Base-by-base conservation (phyloP, 169 alveolate species). In the Eimeria necatrix region DNA sequence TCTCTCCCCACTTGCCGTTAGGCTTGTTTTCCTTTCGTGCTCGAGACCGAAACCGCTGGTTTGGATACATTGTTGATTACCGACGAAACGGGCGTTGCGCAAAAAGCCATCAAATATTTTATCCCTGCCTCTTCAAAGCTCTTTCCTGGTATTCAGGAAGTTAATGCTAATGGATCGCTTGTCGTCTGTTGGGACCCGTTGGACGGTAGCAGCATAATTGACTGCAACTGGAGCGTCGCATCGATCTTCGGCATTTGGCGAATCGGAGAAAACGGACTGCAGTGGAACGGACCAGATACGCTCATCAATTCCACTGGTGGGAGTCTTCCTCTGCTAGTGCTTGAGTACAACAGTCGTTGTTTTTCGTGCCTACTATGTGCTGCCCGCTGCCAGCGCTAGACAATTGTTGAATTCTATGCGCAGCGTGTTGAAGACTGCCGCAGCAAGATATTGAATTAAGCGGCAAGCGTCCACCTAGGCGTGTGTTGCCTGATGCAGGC, bases 141-240 rank as follows among this genome's bases (percentile, higher is more conserved):
- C 26, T 52, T 59, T 18, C 10, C 24, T 85, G 24, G 48, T 48
- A 7, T 74, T 83, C 90, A 90, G 96, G 96, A 95, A 61, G 64
- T 83, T 46, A 76, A 90, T 53, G 95, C 96, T 20, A 95, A 95
- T 5, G 98, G 97, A 0, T 81, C 95, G 46, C 96, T 96, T 81
- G 96, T 96, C 10, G 98, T 98, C 7, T 97, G 98, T 73, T 97
- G 97, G 95, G 99, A 98, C 87, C 99, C 99, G 4, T 95, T 98
- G 60, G 99, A 98, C 83, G 99, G 98, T 53, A 95, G 97, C 80
- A 97, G 98, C 68, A 97, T 98, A 41, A 96, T 98, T 71, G 98
- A 97, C 68, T 93, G 98, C 81, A 98, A 97, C 95, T 97, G 97
- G 96, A 94, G 98, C 22, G 98, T 98, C 12, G 99, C 98, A 2